Evolutionary conservation across 73 alveolate genomes (phyloP).

Genomic region (Paraurostyla sp.): DNA sequence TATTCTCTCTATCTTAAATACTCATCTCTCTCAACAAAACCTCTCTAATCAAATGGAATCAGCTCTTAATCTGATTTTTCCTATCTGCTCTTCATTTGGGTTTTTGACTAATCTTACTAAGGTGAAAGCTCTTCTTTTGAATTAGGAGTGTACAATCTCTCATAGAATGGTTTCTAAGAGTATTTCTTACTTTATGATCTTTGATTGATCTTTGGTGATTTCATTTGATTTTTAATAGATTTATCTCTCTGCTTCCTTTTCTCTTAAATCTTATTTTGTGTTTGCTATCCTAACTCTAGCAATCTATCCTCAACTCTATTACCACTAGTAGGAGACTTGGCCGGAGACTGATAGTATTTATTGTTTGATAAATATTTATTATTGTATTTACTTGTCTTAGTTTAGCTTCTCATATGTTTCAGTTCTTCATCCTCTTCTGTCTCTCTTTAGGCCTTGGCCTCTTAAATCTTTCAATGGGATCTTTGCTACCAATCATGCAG

Average conservation of each 20-base stretch:
- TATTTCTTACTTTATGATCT: slow-evolving; percentile 7
- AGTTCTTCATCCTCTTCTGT: slow-evolving; percentile 4
- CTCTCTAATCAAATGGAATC: slow-evolving; percentile 10
- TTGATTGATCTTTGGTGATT: slow-evolving; percentile 7
- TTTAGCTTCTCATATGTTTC: background rate
- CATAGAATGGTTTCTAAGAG: slow-evolving; percentile 7
- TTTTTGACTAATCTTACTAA: background rate
- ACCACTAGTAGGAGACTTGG: background rate
- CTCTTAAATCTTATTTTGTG: background rate
- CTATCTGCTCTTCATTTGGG: background rate
- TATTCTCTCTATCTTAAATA: background rate
- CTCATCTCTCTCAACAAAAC: background rate
- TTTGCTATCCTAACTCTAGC: background rate
- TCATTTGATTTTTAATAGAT: background rate
- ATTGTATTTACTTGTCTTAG: slow-evolving; percentile 14
- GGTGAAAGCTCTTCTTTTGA: background rate
- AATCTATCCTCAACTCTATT: slow-evolving; percentile 15
- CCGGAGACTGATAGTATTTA: background rate
- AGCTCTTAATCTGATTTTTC: background rate
- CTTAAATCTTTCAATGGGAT: background rate
- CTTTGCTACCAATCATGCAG: background rate
- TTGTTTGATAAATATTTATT: background rate
- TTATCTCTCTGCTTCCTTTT: background rate
- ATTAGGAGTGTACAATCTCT: slow-evolving; percentile 8
- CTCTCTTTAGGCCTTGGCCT: background rate